Percentiles rank a stretch among this genome's conserved stretches.
These are phyloP conservation scores for Yamadazyma ubonensis DNA, from an alignment of 805 yeast genomes.

Conservation along the genomic window DNA sequence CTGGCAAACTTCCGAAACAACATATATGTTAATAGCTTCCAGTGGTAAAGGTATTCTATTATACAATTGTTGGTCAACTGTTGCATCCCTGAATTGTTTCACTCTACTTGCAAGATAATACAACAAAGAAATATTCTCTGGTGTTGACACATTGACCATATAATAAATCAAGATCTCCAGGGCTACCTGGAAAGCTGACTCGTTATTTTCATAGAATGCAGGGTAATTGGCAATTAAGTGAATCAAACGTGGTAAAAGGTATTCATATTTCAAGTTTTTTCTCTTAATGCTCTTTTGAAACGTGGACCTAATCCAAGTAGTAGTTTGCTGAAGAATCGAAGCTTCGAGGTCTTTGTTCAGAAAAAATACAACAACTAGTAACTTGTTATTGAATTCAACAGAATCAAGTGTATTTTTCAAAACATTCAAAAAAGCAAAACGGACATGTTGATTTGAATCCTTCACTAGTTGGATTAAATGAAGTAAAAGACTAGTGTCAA, in stretches of 20 bases:
- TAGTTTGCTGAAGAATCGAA: slow-evolving; percentile 47
- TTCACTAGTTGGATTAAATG: slow-evolving; percentile 59
- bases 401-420: slow-evolving; percentile 52
- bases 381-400: slow-evolving; percentile 60
- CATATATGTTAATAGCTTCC: slow-evolving; percentile 49
- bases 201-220: slow-evolving; percentile 28
- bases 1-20: slow-evolving; percentile 73
- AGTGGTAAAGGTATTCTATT: slow-evolving; percentile 19
- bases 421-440: slow-evolving; percentile 49
- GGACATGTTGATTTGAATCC: slow-evolving; percentile 61
- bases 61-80: slow-evolving; percentile 30
- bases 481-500: slow-evolving; percentile 52
- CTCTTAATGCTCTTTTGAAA: slow-evolving; percentile 36
- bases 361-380: slow-evolving; percentile 66
- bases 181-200: slow-evolving; percentile 52
- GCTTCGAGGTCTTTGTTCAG: slow-evolving; percentile 72
- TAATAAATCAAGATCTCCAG: slow-evolving; percentile 60
- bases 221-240: slow-evolving; percentile 73
- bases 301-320: slow-evolving; percentile 72
- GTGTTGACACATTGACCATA: slow-evolving; percentile 56
- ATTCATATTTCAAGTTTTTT: slow-evolving; percentile 56
- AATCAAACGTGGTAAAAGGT: slow-evolving; percentile 62
- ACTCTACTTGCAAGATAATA: slow-evolving; percentile 76
- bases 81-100: slow-evolving; percentile 71
- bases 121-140: slow-evolving; percentile 67